These are phyloP conservation scores for Tetrapisispora namnaoensis DNA, from an alignment of 805 yeast species.

Conservation along the genomic window DNA sequence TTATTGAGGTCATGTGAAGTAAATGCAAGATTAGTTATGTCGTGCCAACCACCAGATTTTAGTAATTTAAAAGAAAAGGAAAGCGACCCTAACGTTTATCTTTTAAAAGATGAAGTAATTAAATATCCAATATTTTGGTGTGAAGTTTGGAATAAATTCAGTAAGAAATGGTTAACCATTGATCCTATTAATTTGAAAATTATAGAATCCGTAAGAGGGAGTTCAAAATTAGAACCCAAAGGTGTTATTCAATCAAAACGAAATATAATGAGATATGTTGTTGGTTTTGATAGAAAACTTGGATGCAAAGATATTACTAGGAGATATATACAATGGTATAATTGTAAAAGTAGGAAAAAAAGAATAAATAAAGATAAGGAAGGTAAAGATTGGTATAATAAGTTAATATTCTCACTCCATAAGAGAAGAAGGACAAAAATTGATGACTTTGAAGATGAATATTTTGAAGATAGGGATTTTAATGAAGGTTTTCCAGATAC, in stretches of 20 bases:
- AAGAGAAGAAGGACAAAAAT: conserved; percentile 22
- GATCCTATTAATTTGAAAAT: conserved; percentile 64
- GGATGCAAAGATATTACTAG: conserved; percentile 76
- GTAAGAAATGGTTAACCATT: conserved; percentile 70
- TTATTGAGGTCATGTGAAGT: conserved; percentile 62
- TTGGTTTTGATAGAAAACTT: conserved; percentile 62
- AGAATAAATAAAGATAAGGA: conserved; percentile 53
- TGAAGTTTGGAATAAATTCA: conserved; percentile 79
- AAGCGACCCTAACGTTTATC: not conserved
- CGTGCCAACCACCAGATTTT: conserved; percentile 86
- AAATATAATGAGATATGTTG: conserved; percentile 60
- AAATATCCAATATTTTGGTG: conserved; percentile 79
- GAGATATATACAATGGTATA: conserved; percentile 54
- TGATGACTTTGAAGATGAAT: conserved; percentile 30
- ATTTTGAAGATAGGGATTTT: conserved; percentile 39
- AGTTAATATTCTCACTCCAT: conserved; percentile 28
- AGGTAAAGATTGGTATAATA: conserved; percentile 52
- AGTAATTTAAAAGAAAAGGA: conserved; percentile 30
- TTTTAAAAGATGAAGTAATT: conserved; percentile 7
- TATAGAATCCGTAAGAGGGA: conserved; percentile 53
- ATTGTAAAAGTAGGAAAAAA: conserved; percentile 66
- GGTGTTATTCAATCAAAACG: conserved; percentile 14
- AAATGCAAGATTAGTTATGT: conserved; percentile 64
- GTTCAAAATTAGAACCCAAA: conserved; percentile 59
- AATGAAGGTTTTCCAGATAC: conserved; percentile 84